Evolutionary conservation across 345 rosid genomes (phyloP), one percentile per base, ranked within the genome.

Genomic region (Syzygium jambos): DNA sequence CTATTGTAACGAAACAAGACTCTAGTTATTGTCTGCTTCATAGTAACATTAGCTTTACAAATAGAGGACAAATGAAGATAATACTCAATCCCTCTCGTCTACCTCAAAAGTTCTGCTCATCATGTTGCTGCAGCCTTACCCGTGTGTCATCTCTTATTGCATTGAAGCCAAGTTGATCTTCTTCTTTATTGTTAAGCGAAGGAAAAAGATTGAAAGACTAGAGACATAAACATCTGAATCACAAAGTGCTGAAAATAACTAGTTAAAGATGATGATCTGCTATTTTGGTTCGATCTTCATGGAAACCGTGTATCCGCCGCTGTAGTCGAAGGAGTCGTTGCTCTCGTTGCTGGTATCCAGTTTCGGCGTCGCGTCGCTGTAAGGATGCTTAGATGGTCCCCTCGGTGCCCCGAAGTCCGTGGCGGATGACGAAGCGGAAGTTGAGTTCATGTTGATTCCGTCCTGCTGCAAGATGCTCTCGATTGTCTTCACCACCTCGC

Each of bases 351-450:
- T 90, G 15, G 57, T 87, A n/a, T 89, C 93, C 57, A 89, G 88
- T 86, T 87, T 94, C 43, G 93, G 95, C 63, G 88, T 84, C 61
- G 88, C 87, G 38, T 92, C 93, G 5, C 88, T 92, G 57, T 95
- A 97, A 82, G 95, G 95, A 78, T 93, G 90, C 88, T 88, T 91
- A 3, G 88, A 87, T 19, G 89, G 89, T 21, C 87, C 92, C 88
- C 91, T 94, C 65, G 93, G 56, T 56, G 87, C 93, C 56, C 94
- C 95, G 63, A 96, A 93, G 22, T 96, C 99, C 1, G 97, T 95
- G 12, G 96, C 90, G 14, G 98, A 95, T 1, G 99, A 97, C 3
- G 97, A 95, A n/a, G 98, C 94, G 7, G 99, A 96, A 13, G 97
- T 91, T 68, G 99, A 95, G 93, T 93, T 94, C 30, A 94, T 95